Base-by-base conservation (phyloP, 1,284 basidiomycete species). In the Polyporus tsugae region DNA sequence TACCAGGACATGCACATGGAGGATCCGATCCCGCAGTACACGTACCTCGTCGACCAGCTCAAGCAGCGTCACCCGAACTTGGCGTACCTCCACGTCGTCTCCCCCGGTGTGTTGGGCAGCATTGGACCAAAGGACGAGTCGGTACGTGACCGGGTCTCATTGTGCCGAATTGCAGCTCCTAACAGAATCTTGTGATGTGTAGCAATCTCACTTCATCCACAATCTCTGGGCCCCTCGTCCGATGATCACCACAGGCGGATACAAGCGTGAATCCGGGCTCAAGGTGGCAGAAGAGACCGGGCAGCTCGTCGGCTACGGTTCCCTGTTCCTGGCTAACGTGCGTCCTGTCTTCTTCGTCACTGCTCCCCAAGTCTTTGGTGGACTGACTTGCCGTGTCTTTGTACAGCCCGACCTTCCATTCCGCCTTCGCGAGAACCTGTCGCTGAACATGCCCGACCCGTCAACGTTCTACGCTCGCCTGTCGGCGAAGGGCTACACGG, bases 1-100 rank as follows among this genome's bases (percentile, higher is more conserved):
- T 66, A 62, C 49, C 59, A 57, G 59, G 65, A 66, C 49, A 66
- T 66, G 65, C 52, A 79, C 33, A 83, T 85, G 82, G 68, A 76
- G 6, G 82, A 88, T 62, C 89, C 87, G 0, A 73, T 81, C 53
- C 83, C 84, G 0, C 82, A 80, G 0, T 87, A 82, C 77, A 68
- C 76, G 10, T 78, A 83, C 62, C 67, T 86, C 4, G 78, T 80
- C 0, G 71, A 73, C 1, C 72, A 80, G n/a, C 73, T 87, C n/a
- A 77, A 76, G 62, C 64, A 81, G 52, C 72, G 77, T 3, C 80
- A 81, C 72, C 84, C 86, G n/a, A 73, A 82, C n/a, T 77, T 91
- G 11, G 87, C 87, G 0, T 91, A 89, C 74, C 70, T 91, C n/a
- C 87, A 88, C 75, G 77, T 81, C 44, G 78, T 84, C 44, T 84